Conservation (phyloP, 1,284 basidiomycete genomes). For the Ganoderma multipileum region DNA sequence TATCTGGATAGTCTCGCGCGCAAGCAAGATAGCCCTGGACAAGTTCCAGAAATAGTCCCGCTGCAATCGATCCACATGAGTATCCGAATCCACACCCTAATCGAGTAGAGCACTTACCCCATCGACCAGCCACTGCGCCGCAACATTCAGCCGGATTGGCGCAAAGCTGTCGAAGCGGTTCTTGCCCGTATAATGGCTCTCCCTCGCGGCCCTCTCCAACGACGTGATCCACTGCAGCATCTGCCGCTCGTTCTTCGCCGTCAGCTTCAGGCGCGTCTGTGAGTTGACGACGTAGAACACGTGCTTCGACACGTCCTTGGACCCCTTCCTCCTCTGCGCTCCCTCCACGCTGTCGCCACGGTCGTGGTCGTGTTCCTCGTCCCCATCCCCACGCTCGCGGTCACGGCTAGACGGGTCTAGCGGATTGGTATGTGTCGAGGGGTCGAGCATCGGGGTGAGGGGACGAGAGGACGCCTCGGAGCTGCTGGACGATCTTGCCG, state of each 20-base stretch:
- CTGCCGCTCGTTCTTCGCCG: constrained; percentile 93
- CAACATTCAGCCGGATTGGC: constrained; percentile 91
- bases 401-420: constrained; percentile 36
- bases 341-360: constrained; percentile 41
- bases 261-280: constrained; percentile 88
- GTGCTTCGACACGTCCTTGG: constrained; percentile 81
- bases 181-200: constrained; percentile 81
- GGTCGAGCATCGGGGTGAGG: constrained; percentile 69
- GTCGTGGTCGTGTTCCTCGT: constrained; percentile 33
- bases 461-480: constrained; percentile 41
- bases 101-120: constrained; percentile 63
- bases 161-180: constrained; percentile 96
- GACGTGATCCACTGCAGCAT: constrained; percentile 98
- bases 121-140: constrained; percentile 99
- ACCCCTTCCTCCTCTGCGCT: constrained; percentile 46
- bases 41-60: constrained; percentile 98
- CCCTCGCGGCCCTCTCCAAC: constrained; percentile 82
- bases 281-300: constrained; percentile 95
- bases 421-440: constrained; percentile 75
- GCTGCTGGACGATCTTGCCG: constrained; percentile 32
- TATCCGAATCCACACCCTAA: not conserved
- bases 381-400: constrained; percentile 23
- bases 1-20: constrained; percentile 90
- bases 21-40: constrained; percentile 91
- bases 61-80: constrained; percentile 45